phyloP scores from a whole-genome alignment of 208 protist genomes.

The Wallacemonas rigidus region DNA sequence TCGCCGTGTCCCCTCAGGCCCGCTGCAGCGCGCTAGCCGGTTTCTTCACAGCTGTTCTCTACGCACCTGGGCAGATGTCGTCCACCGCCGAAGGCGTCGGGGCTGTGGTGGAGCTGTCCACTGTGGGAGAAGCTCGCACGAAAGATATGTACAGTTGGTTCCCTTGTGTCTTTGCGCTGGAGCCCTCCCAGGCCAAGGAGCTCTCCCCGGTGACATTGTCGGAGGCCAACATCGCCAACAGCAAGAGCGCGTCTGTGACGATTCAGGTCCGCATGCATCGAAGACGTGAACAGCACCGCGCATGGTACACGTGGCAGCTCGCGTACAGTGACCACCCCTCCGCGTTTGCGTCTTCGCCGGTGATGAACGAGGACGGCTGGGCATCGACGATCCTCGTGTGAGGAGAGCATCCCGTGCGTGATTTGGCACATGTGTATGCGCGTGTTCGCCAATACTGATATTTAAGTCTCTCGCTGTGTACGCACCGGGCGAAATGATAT shows the following conservation, averaged over 20 bases:
- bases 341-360: background rate
- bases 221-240: constrained; percentile 6
- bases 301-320: constrained; percentile 78
- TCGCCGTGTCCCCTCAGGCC: constrained; percentile 32
- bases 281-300: constrained; percentile 31
- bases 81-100: no score
- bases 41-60: constrained; percentile 78
- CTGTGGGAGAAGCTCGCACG: constrained; percentile 31
- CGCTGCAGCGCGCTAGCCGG: constrained; percentile 71
- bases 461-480: no score
- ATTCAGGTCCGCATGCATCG: constrained; percentile 48
- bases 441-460: no score
- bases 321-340: constrained; percentile 16
- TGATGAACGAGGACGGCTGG: constrained; percentile 77
- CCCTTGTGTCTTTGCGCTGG: constrained; percentile 68
- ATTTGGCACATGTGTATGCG: background rate
- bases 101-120: constrained; percentile 19
- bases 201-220: background rate
- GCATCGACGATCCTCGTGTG: constrained; percentile 49
- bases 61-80: constrained; percentile 8
- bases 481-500: no score
- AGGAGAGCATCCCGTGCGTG: background rate
- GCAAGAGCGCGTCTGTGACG: constrained; percentile 17
- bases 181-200: constrained; percentile 33
- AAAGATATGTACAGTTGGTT: constrained; percentile 89